These are phyloP conservation scores for Endotrypanum monterogeii DNA, from an alignment of 208 protist genomes.

Conservation along the genomic window DNA sequence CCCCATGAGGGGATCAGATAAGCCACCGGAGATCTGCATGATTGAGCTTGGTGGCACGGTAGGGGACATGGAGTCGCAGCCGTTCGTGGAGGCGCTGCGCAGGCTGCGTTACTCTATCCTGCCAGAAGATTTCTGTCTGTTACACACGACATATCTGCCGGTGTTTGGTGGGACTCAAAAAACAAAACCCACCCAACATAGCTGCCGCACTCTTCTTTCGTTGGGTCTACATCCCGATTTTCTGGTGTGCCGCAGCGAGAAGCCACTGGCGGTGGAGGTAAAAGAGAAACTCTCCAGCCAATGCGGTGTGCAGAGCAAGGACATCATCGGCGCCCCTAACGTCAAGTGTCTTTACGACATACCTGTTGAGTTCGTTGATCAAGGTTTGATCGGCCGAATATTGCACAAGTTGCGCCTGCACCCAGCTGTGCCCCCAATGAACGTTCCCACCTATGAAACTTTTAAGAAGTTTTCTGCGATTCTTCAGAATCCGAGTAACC, in stretches of 20 bases:
- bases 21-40: slow-evolving; percentile 95
- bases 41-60: slow-evolving; percentile 98
- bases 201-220: slow-evolving; percentile 94
- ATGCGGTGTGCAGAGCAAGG: slow-evolving; percentile 94
- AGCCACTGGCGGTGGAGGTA: slow-evolving; percentile 78
- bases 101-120: slow-evolving; percentile 83
- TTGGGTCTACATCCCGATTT: slow-evolving; percentile 98
- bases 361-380: slow-evolving; percentile 90
- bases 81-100: slow-evolving; percentile 98
- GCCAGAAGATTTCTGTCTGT: slow-evolving; percentile 85
- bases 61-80: slow-evolving; percentile 99
- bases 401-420: slow-evolving; percentile 79
- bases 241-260: slow-evolving; percentile 96
- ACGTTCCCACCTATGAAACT: slow-evolving; percentile 78
- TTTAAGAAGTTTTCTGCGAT: slow-evolving; percentile 76
- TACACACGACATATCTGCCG: slow-evolving; percentile 91
- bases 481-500: slow-evolving; percentile 74
- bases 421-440: slow-evolving; percentile 35
- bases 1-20: slow-evolving; percentile 75
- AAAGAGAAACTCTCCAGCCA: slow-evolving; percentile 96
- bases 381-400: slow-evolving; percentile 83
- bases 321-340: slow-evolving; percentile 97
- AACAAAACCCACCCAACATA: slow-evolving; percentile 99
- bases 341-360: slow-evolving; percentile 97
- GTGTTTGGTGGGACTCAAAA: slow-evolving; percentile 97